A percentile compares a stretch with the other conserved stretches of the same genome.
These are phyloP conservation scores for Apostasia shenzhenica DNA, from an alignment of 106 monocot genomes.

Conservation along the genomic window DNA sequence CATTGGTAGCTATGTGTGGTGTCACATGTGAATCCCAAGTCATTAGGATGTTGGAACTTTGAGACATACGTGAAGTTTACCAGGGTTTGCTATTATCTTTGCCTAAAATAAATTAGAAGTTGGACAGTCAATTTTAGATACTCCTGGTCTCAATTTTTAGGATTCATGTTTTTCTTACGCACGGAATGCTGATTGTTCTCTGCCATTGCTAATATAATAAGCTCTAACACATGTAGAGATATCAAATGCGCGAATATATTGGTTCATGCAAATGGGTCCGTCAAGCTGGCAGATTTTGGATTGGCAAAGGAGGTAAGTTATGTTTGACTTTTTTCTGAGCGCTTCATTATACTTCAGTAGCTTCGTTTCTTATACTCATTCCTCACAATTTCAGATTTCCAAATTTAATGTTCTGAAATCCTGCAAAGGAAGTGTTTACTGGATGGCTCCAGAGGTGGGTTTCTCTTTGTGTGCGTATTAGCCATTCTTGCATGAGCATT, in stretches of 20 bases:
- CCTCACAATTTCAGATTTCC: slow-evolving; percentile 33
- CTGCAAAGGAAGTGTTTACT: slow-evolving; percentile 86
- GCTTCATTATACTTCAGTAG: neutral
- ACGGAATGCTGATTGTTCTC: no score
- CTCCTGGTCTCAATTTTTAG: no score
- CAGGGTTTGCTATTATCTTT: neutral
- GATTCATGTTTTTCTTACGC: no score
- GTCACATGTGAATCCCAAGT: no score
- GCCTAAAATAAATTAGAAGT: no score
- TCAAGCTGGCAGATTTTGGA: slow-evolving; percentile 89
- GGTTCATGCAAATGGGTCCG: slow-evolving; percentile 65
- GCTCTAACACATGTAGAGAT: slow-evolving; percentile 29
- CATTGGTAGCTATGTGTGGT: no score
- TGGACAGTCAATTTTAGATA: no score
- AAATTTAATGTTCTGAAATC: slow-evolving; percentile 60
- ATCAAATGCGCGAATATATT: slow-evolving; percentile 87
- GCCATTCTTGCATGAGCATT: no score
- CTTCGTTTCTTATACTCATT: neutral
- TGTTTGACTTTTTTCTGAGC: neutral
- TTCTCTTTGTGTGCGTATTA: neutral
- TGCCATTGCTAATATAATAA: no score
- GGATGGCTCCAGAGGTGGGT: slow-evolving; percentile 94
- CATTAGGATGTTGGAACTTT: neutral
- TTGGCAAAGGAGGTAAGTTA: slow-evolving; percentile 71
- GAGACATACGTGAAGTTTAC: neutral